Evolutionary conservation across 2,329 filamentous ascomycete genomes (phyloP), one percentile per base, ranked within the genome.

Genomic region (Curvularia eragrostidis): DNA sequence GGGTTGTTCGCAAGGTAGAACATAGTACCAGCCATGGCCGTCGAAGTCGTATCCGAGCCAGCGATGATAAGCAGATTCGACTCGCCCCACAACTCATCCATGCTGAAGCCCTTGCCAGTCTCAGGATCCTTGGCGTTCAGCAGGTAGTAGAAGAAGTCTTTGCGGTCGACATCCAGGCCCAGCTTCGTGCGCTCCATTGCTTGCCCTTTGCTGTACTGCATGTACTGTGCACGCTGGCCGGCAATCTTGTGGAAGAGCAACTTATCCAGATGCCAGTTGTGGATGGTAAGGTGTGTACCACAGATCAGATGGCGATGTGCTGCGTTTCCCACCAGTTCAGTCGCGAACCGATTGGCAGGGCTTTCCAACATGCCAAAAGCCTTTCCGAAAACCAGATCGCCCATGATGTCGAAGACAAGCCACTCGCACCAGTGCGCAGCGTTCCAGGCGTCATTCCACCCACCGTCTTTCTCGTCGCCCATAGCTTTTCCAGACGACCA

Each of bases 381-480:
- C 62, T 81, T 79, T 2, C 79, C 78, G 62, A 81, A 79, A 24
- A 76, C 77, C 19, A 82, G 63, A 58, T 83, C 80, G 12, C 80
- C 80, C 78, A 85, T 83, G 54, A 84, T 78, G 56, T 84, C 82
- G 58, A 84, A 81, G 10, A 80, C 77, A 36, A 83, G 66, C 71
- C 77, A 82, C 56, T 79, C 71, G 68, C 75, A 73, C 74, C 78
- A 80, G 51, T 78, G 69, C 8, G 78, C 77, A 61, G 82, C 78
- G 53, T 84, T 80, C 65, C 78, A 75, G 15, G 75, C 65, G 23
- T 66, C 51, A 30, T 74, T 75, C 79, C 80, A 83, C n/a, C 69
- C 75, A 38, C 74, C 70, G 30, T 66, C 60, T 13, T 67, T 56
- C 44, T 47, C 55, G 34, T 58, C 28, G 26, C 47, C 62, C 26